Conservation (phyloP, 805 yeast species). For the Nakazawaea wickerhamii region DNA sequence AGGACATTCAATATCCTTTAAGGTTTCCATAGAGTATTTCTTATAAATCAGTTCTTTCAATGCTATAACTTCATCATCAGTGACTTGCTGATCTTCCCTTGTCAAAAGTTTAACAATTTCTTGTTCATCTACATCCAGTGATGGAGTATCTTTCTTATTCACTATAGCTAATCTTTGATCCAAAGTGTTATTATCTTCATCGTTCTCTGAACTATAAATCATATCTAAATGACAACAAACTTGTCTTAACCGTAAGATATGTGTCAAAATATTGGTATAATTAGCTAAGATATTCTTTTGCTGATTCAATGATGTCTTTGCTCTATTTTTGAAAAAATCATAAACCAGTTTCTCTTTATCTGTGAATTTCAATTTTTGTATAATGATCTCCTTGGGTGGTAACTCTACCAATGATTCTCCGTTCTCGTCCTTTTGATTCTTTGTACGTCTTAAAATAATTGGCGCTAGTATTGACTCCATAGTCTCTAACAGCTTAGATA, state of each 20-base stretch:
- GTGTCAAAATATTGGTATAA: conserved; percentile 77
- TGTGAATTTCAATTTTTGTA: conserved; percentile 63
- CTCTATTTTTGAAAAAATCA: conserved; percentile 60
- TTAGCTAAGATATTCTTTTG: conserved; percentile 65
- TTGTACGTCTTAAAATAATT: conserved; percentile 76
- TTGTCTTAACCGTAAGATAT: conserved; percentile 78
- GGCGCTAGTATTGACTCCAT: conserved; percentile 87
- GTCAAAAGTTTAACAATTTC: conserved; percentile 20
- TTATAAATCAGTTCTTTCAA: conserved; percentile 27
- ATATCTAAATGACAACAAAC: conserved; percentile 80
- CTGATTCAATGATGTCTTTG: conserved; percentile 54
- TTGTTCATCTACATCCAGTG: conserved; percentile 13
- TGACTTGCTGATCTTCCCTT: conserved; percentile 20
- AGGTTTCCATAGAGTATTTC: conserved; percentile 24
- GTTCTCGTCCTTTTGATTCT: conserved; percentile 67
- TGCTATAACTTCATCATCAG: conserved; percentile 20
- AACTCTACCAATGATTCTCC: conserved; percentile 72
- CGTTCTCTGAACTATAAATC: conserved; percentile 45
- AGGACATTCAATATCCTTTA: conserved; percentile 65
- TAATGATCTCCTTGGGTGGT: conserved; percentile 68
- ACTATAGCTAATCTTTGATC: conserved; percentile 19
- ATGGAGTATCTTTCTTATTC: conserved; percentile 18
- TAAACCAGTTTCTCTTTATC: conserved; percentile 63
- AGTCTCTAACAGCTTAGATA: conserved; percentile 69
- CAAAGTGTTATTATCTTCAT: conserved; percentile 28